These are phyloP conservation scores for Capsicum rhomboideum DNA, from an alignment of 257 asterid species.

Conservation along the genomic window DNA sequence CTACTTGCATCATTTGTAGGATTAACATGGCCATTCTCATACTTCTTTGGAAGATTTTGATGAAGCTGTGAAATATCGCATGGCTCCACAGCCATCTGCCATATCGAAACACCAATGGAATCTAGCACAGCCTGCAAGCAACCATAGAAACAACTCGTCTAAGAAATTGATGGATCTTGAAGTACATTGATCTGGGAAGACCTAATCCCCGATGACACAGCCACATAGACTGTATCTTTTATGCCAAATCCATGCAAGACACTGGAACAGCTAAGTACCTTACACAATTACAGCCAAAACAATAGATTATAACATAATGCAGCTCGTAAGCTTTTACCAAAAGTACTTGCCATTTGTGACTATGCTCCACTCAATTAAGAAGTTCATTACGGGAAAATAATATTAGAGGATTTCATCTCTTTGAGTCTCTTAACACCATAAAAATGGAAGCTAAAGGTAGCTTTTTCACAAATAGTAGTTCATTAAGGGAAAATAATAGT, in stretches of 20 bases:
- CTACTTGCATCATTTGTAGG: conserved; percentile 21
- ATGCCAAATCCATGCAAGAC: neutral
- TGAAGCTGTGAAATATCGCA: conserved; percentile 10
- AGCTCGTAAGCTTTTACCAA: neutral
- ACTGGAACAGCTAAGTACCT: neutral
- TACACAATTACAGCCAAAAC: neutral
- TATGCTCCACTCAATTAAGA: neutral
- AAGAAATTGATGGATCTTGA: neutral
- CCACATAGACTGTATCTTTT: neutral
- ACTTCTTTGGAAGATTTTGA: conserved; percentile 6
- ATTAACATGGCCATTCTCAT: conserved; percentile 47
- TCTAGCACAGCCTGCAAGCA: conserved; percentile 66
- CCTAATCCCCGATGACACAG: neutral
- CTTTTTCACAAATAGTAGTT: neutral
- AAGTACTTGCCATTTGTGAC: neutral
- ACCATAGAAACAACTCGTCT: neutral
- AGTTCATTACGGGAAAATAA: neutral
- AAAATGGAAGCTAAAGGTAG: neutral
- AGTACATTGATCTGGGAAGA: neutral
- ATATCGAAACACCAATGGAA: conserved; percentile 64
- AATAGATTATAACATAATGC: neutral
- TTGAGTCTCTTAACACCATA: neutral
- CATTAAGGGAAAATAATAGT: neutral
- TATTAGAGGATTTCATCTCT: neutral
- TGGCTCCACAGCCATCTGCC: conserved; percentile 93